Conservation (phyloP, 768 basidiomycete genomes). For the Rhodosporidiobolus sp. region DNA sequence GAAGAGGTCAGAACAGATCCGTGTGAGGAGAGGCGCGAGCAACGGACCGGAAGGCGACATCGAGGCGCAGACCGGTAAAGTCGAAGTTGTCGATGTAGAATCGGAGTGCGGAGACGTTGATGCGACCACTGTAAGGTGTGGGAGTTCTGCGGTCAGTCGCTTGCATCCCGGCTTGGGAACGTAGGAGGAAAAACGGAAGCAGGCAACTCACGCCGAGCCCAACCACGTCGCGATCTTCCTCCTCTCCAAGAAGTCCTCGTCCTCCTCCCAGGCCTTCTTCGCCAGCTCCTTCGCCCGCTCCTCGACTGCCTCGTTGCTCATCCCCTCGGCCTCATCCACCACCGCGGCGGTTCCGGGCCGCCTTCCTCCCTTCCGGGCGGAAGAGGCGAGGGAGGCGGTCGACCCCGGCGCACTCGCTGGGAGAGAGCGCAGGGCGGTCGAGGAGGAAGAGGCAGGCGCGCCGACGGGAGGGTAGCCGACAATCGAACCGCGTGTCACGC, state of each 20-base stretch:
- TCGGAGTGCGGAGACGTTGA: constrained; percentile 71
- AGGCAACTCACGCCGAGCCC: constrained; percentile 72
- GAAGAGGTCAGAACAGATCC: neutral
- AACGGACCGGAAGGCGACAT: constrained; percentile 79
- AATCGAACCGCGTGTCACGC: constrained; percentile 2
- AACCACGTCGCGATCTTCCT: constrained; percentile 97
- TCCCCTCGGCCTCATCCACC: constrained; percentile 7
- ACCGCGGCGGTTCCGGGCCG: neutral
- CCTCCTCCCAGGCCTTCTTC: constrained; percentile 75
- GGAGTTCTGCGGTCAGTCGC: neutral
- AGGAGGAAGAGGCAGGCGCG: neutral
- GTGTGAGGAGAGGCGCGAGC: neutral
- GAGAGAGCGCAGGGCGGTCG: neutral
- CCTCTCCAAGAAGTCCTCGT: constrained; percentile 73
- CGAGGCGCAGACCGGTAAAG: constrained; percentile 74
- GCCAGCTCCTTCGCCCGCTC: constrained; percentile 68
- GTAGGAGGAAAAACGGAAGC: neutral
- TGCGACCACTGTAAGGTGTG: constrained; percentile 57
- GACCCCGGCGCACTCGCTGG: neutral
- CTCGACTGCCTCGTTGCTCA: constrained; percentile 32
- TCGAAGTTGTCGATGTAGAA: constrained; percentile 87
- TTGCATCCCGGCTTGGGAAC: neutral
- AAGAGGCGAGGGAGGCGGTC: neutral
- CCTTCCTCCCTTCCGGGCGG: neutral
- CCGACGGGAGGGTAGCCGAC: constrained; percentile 3